These are phyloP conservation scores for Keithomyces neogunnii DNA, from an alignment of 2,329 filamentous ascomycete species.

Conservation along the genomic window DNA sequence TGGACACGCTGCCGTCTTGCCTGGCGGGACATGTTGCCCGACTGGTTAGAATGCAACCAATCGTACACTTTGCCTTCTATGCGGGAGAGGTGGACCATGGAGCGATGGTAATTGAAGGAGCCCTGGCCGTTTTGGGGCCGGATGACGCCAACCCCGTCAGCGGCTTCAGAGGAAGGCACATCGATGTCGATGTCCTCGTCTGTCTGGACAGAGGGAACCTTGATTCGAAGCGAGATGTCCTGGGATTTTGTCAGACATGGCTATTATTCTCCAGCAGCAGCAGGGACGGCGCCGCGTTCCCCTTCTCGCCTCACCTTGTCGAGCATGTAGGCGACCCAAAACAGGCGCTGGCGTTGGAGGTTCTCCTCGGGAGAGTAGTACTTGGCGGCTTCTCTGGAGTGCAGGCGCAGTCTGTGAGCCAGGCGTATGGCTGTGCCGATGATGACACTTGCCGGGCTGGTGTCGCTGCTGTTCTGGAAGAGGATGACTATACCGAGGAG, in stretches of 20 bases:
- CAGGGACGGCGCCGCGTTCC: slow-evolving; percentile 4
- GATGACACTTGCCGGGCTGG: slow-evolving; percentile 27
- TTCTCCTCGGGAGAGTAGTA: slow-evolving; percentile 19
- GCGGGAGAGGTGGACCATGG: slow-evolving; percentile 30
- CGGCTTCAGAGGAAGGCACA: slow-evolving; percentile 24
- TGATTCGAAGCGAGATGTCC: slow-evolving; percentile 26
- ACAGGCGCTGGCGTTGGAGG: slow-evolving; percentile 27
- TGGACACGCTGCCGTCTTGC: slow-evolving; percentile 21
- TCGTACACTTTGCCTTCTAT: slow-evolving; percentile 34
- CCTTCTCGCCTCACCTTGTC: slow-evolving; percentile 24
- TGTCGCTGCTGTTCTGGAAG: slow-evolving; percentile 27
- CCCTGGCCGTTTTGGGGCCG: slow-evolving; percentile 23
- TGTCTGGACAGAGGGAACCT: slow-evolving; percentile 28
- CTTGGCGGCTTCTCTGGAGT: slow-evolving; percentile 18
- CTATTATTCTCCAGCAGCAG: too few relatives aligned
- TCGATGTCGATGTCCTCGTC: slow-evolving; percentile 29
- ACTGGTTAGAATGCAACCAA: slow-evolving; percentile 24
- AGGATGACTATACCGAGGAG: slow-evolving; percentile 29
- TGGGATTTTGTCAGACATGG: slow-evolving; percentile 1
- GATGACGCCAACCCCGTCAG: slow-evolving; percentile 25
- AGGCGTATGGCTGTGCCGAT: slow-evolving; percentile 30
- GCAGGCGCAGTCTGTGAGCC: slow-evolving; percentile 26
- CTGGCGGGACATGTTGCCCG: slow-evolving; percentile 17
- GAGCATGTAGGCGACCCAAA: slow-evolving; percentile 32
- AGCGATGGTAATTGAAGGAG: slow-evolving; percentile 29